A percentile compares a stretch with the other conserved stretches of the same genome.
Conservation (phyloP, 2,329 filamentous ascomycete species). For the Colletotrichum karsti region DNA sequence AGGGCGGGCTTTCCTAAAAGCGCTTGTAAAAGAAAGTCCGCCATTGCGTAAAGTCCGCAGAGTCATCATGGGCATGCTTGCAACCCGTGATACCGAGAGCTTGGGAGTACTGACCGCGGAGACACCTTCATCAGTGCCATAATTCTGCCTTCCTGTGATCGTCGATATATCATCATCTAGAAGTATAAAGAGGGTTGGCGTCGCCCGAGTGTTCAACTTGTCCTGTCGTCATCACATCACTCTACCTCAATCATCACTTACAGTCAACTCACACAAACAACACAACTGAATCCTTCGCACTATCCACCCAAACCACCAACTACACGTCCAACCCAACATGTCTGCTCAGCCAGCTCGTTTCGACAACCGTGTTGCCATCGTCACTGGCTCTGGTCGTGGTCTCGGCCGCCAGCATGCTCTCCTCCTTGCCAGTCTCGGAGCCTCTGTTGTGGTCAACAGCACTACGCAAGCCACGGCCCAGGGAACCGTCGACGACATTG, state of each 20-base stretch:
- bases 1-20: background rate
- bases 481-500: background rate
- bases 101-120: no score
- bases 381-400: constrained; percentile 33
- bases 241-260: no score
- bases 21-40: background rate
- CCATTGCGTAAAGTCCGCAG: background rate
- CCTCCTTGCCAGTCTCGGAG: constrained; percentile 28
- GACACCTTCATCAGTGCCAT: no score
- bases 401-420: constrained; percentile 34
- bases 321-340: background rate
- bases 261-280: no score
- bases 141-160: no score
- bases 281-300: no score
- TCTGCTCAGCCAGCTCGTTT: background rate
- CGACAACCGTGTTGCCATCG: constrained; percentile 27
- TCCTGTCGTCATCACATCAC: no score
- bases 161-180: no score
- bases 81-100: no score
- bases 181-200: no score
- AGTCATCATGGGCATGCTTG: background rate
- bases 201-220: no score
- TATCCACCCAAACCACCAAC: background rate
- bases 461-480: background rate
- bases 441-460: constrained; percentile 31